These are phyloP conservation scores for Linum lewisii DNA, from an alignment of 345 rosid species.

Conservation along the genomic window DNA sequence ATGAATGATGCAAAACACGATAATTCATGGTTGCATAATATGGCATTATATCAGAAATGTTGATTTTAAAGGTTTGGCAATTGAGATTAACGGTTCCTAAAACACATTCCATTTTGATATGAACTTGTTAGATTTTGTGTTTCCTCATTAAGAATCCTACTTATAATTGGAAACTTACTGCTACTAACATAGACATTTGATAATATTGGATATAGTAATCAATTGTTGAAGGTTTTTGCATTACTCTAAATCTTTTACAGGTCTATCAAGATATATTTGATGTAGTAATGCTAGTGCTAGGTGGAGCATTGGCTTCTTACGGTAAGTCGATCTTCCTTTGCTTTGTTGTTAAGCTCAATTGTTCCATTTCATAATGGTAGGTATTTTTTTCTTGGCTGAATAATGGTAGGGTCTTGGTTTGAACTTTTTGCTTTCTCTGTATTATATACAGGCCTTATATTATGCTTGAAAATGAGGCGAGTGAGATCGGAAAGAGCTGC, in stretches of 20 bases:
- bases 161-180: no score
- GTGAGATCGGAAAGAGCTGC: conserved; percentile 55
- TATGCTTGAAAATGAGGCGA: conserved; percentile 51
- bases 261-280: conserved; percentile 39
- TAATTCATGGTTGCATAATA: no score
- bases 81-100: no score
- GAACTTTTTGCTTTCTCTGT: background rate
- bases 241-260: conserved; percentile 25
- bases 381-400: background rate
- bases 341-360: background rate
- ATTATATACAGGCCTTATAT: conserved; percentile 32
- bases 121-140: no score
- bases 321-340: conserved; percentile 30
- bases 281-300: conserved; percentile 33
- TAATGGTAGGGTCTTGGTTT: background rate
- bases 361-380: background rate
- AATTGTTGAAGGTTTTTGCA: conserved; percentile 4
- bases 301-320: conserved; percentile 50
- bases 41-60: no score
- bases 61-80: no score
- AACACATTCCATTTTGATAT: no score
- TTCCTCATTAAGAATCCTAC: no score
- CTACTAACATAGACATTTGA: no score
- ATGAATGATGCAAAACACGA: no score
- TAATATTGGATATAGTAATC: background rate